Evolutionary conservation across 805 yeast species (phyloP), one percentile per base, ranked within the genome.

Genomic region (Kuraishia ogatae): DNA sequence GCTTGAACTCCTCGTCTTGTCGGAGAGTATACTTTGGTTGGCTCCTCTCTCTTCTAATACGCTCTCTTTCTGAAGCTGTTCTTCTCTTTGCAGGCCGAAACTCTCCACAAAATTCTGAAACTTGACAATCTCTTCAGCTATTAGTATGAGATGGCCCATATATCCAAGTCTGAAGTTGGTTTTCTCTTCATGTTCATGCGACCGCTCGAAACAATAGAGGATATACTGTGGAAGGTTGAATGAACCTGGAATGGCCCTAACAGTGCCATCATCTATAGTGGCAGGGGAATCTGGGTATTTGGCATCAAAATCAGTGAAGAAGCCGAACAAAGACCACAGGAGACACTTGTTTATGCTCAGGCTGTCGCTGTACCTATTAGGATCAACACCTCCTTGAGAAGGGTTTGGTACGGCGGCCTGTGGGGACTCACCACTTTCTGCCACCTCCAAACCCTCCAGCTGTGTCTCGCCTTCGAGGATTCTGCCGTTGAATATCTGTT

Each of bases 401-500:
- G 51, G 7, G 13, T n/a, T n/a, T n/a, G 26, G 5, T 23, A 47
- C 10, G 13, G n/a, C 21, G 6, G 26, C n/a, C 15, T n/a, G 20
- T n/a, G 50, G 21, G 5, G 13, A 8, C 5, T 47, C 50, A 23
- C 50, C 50, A 10, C 21, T 17, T 13, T 11, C 26, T 3, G 22
- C 26, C 3, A 8, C 23, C 50, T 47, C 50, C 10, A 21, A 21
- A 13, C 26, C 23, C 50, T 47, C 50, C 10, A 21, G 10, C 21
- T 47, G 50, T 13, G 26, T 23, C 26, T 47, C 50, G 68, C 71
- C 70, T 53, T 70, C 70, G 13, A 69, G 66, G 48, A 70, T 60
- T 49, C 69, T 58, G 0, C 97, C 97, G 68, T 90, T 91, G 69
- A 93, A 83, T 11, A 94, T 82, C 67, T 94, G 99, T 68, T 94